Evolutionary conservation across 2,329 filamentous ascomycete genomes (phyloP).

Genomic region (Apiospora arundinis): DNA sequence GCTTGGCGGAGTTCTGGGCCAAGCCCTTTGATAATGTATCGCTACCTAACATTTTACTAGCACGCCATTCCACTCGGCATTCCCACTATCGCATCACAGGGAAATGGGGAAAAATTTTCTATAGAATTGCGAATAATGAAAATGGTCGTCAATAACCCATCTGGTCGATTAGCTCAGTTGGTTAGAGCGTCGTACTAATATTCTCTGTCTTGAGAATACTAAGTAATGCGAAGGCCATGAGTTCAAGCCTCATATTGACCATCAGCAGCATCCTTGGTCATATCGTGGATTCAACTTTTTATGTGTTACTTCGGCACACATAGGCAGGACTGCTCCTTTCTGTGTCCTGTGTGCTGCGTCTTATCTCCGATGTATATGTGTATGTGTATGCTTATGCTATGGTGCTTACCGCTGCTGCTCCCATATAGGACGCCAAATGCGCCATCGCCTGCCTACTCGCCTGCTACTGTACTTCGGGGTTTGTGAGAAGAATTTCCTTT

Average conservation of each 20-base stretch:
- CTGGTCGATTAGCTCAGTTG: slow-evolving; percentile 17
- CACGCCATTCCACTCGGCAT: not conserved
- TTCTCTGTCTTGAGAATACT: slow-evolving; percentile 1
- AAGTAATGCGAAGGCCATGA: slow-evolving; percentile 19
- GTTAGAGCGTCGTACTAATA: slow-evolving; percentile 19
- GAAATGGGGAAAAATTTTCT: not conserved
- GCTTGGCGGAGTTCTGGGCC: not conserved
- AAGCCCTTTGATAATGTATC: slow-evolving; percentile 4
- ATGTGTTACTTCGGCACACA: not conserved
- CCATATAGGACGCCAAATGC: not conserved
- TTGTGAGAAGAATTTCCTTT: not conserved
- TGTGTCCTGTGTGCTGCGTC: not conserved
- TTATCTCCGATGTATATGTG: not conserved
- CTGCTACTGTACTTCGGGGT: not conserved
- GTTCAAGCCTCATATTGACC: slow-evolving; percentile 18
- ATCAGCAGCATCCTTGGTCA: not conserved
- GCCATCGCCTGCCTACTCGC: not conserved
- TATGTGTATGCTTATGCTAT: not conserved
- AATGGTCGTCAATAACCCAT: not conserved
- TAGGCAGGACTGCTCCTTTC: not conserved
- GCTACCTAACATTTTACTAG: not conserved
- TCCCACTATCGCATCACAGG: not conserved
- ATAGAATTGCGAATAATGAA: not conserved
- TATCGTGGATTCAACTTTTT: not conserved
- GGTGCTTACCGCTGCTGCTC: not conserved